Base-by-base conservation (phyloP, 495 filamentous ascomycete species). In the Penicillium waksmanii region DNA sequence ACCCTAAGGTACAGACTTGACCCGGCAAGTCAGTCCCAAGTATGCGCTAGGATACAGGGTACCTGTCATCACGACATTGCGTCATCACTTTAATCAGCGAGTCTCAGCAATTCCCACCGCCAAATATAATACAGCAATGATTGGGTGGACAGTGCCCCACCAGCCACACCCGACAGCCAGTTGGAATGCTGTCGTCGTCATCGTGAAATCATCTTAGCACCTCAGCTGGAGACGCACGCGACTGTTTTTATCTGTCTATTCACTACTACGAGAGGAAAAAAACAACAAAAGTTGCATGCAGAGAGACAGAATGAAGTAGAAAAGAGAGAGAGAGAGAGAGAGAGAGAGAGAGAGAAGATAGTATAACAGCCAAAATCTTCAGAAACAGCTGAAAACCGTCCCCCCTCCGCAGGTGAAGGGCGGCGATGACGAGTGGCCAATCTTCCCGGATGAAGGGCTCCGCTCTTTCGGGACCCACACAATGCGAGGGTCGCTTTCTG, bases 201-300 rank as follows among this genome's bases (percentile, higher is more conserved):
- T 66, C 64, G 57, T 66, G 64, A 66, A 66, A 62, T 66, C 63
- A 66, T 66, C 12, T 13, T n/a, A 44, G 42, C 27, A 31, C 27
- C 15, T 17, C 15, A 19, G 3, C 42, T 44, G 42, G 17, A 1
- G 13, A 40, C n/a, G 17, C 42, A 44, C 42, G 42, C 42, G 42
- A 44, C 17, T 44, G n/a, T 18, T 12, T 44, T 19, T 18, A n/a
- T 6, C 36, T 40, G 15, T 40, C 36, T 40, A 40, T 4, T 40
- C 8, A 12, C 11, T 15, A 13, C 15, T 12, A n/a, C 12, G 0
- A 1, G 36, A n/a, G 2, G 36, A 12, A 12, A 3, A 27, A 31
- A 40, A 40, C 1, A 31, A 31, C 8, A 0, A 2, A 31, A 31
- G 3, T 4, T 8, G 27, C 5, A 15, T 4, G 36, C 2, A 12